A percentile compares a stretch with the other conserved stretches of the same genome.
Conservation (phyloP, 2,329 filamentous ascomycete species). For the Penicillium griseofulvum region DNA sequence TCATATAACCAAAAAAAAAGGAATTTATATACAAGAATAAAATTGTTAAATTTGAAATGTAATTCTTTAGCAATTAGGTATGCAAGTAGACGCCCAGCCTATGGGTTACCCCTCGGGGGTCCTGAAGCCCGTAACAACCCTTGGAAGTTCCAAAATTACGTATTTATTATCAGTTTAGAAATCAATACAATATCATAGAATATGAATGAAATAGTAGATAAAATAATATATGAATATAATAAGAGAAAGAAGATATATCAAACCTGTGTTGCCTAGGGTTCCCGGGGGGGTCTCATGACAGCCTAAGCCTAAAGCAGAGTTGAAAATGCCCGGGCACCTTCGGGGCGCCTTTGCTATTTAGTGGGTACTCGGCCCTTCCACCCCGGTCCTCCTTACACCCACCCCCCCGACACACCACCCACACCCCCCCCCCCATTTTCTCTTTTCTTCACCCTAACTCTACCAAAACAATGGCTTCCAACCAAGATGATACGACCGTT, state of each 20-base stretch:
- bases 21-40: not conserved
- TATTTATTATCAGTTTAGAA: not conserved
- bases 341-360: constrained; percentile 17
- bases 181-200: not conserved
- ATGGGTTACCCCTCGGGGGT: not conserved
- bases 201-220: too few species aligned
- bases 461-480: constrained; percentile 32
- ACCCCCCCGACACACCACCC: too few species aligned
- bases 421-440: constrained; percentile 14
- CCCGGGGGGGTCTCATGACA: not conserved
- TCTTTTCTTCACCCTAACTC: constrained; percentile 17
- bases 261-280: not conserved
- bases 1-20: not conserved
- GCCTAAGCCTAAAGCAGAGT: constrained; percentile 27
- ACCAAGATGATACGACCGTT: constrained; percentile 38
- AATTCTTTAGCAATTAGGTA: not conserved
- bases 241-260: too few species aligned
- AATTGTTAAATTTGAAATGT: not conserved
- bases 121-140: not conserved
- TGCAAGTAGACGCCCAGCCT: not conserved
- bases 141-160: not conserved
- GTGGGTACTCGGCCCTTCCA: constrained; percentile 16
- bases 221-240: too few species aligned
- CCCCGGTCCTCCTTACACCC: constrained; percentile 12
- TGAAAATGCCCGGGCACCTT: constrained; percentile 8